Percentiles rank a stretch among this genome's conserved stretches.
phyloP scores from a whole-genome alignment of 208 protist genomes.

The Acanthamoeba royreba region DNA sequence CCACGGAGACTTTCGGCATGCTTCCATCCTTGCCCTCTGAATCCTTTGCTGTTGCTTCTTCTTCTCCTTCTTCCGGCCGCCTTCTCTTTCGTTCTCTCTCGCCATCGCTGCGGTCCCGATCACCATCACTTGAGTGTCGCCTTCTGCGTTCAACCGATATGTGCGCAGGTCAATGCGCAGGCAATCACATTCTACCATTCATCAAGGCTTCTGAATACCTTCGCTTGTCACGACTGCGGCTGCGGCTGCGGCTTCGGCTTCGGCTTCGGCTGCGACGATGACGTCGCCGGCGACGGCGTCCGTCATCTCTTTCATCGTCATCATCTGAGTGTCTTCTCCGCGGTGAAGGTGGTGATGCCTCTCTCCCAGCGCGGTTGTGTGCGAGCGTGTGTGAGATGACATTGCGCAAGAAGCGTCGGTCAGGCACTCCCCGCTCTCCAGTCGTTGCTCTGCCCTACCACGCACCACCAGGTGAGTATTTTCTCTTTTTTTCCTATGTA shows the following conservation, averaged over 20 bases:
- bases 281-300: not conserved
- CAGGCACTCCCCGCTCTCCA: not conserved
- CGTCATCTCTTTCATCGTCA: not conserved
- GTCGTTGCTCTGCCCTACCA: not conserved
- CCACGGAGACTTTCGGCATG: not conserved
- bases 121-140: no score
- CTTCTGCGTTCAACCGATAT: no score
- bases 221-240: not conserved
- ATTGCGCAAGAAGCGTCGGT: not conserved
- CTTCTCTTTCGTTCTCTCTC: no score
- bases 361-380: not conserved
- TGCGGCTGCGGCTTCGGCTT: not conserved
- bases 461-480: not conserved
- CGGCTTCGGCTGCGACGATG: not conserved
- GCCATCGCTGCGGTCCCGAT: no score
- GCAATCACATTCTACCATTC: no score
- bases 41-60: not conserved
- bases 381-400: not conserved
- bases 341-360: not conserved
- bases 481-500: no score
- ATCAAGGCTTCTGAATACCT: no score
- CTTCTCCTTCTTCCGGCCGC: not conserved
- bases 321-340: not conserved
- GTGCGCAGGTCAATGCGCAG: no score
- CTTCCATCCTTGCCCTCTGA: not conserved